A percentile compares a stretch with the other conserved stretches of the same genome.
phyloP scores from a whole-genome alignment of 169 alveolate species.

The Babesia ovis region DNA sequence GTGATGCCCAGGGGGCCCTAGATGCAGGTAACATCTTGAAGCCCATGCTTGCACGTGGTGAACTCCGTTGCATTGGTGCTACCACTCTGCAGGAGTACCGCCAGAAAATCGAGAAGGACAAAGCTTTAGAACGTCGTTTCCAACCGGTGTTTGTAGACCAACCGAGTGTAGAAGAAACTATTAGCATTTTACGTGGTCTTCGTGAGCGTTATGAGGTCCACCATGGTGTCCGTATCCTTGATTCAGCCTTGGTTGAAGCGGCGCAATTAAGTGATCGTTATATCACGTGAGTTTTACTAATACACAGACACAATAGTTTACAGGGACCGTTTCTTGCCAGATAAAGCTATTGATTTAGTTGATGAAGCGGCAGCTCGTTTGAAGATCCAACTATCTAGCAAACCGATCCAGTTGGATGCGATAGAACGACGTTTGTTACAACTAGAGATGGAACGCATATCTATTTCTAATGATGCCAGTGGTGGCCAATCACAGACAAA shows the following conservation, averaged over 20 bases:
- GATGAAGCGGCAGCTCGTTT: constrained; percentile 88
- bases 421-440: constrained; percentile 81
- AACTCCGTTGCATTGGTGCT: constrained; percentile 86
- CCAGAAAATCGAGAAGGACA: constrained; percentile 86
- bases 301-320: neutral
- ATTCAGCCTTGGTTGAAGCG: constrained; percentile 86
- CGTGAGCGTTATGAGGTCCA: constrained; percentile 86
- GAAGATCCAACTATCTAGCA: constrained; percentile 81
- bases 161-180: constrained; percentile 82
- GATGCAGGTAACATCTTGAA: constrained; percentile 87
- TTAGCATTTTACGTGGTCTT: constrained; percentile 84
- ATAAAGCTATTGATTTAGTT: constrained; percentile 84
- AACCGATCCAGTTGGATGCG: constrained; percentile 82
- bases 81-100: constrained; percentile 87
- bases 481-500: neutral
- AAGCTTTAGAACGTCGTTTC: constrained; percentile 88
- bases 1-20: constrained; percentile 88
- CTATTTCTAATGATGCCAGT: constrained; percentile 56
- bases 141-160: constrained; percentile 86
- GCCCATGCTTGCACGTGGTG: constrained; percentile 89
- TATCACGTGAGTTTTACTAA: constrained; percentile 34
- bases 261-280: constrained; percentile 83
- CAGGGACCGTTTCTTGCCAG: constrained; percentile 81
- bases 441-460: constrained; percentile 83
- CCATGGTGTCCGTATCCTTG: constrained; percentile 87